A percentile compares a stretch with the other conserved stretches of the same genome.
Conservation (phyloP, 2,329 filamentous ascomycete species). For the Metarhizium guizhouense region DNA sequence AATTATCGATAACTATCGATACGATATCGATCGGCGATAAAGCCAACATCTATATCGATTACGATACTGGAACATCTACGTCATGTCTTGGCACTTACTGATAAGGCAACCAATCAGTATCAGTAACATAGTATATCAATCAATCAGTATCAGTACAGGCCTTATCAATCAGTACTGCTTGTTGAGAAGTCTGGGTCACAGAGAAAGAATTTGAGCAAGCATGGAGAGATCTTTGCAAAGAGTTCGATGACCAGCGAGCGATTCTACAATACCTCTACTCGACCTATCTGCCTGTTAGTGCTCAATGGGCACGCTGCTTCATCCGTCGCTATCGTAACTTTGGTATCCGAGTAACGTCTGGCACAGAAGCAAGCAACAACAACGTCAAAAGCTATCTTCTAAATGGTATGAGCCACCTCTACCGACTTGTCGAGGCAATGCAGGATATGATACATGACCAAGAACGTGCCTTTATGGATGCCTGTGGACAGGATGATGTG, state of each 20-base stretch:
- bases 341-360: slow-evolving; percentile 4
- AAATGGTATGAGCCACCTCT: slow-evolving; percentile 5
- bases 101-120: too few relatives aligned
- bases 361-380: slow-evolving; percentile 5
- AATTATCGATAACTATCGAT: too few relatives aligned
- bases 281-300: slow-evolving; percentile 5
- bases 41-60: too few relatives aligned
- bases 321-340: slow-evolving; percentile 8
- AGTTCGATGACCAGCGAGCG: not conserved
- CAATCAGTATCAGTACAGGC: too few relatives aligned
- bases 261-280: slow-evolving; percentile 3
- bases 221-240: too few relatives aligned
- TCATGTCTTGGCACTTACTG: too few relatives aligned
- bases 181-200: too few relatives aligned
- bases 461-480: slow-evolving; percentile 2
- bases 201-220: too few relatives aligned
- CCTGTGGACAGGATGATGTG: slow-evolving; percentile 3
- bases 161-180: too few relatives aligned
- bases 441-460: slow-evolving; percentile 3
- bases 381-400: slow-evolving; percentile 4
- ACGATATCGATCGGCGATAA: too few relatives aligned
- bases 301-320: slow-evolving; percentile 8
- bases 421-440: slow-evolving; percentile 5
- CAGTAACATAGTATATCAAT: too few relatives aligned
- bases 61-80: too few relatives aligned